Evolutionary conservation across 768 basidiomycete genomes (phyloP).

Genomic region (Mycena filopes): DNA sequence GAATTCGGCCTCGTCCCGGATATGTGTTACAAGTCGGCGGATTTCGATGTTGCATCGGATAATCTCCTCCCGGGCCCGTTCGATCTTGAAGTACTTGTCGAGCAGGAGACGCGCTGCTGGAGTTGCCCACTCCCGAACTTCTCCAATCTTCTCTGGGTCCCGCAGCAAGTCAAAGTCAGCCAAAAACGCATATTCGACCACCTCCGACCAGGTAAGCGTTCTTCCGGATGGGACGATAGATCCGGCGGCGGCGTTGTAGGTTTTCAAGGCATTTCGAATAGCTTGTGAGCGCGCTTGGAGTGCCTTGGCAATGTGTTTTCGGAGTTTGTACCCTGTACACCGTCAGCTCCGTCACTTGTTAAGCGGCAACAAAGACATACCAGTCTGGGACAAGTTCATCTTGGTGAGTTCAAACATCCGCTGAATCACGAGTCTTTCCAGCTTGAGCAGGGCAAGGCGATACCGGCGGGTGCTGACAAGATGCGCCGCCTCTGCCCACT

Average conservation of each 20-base stretch:
- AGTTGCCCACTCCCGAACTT: slow-evolving; percentile 22
- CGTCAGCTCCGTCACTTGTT: background rate
- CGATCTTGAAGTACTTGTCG: slow-evolving; percentile 33
- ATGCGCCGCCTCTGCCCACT: slow-evolving; percentile 27
- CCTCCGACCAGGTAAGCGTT: slow-evolving; percentile 33
- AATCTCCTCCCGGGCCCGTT: slow-evolving; percentile 39
- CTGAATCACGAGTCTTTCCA: slow-evolving; percentile 30
- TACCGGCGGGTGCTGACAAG: slow-evolving; percentile 19
- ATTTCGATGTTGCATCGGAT: slow-evolving; percentile 38
- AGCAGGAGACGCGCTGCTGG: slow-evolving; percentile 28
- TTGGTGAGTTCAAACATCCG: slow-evolving; percentile 36
- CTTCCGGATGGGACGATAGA: slow-evolving; percentile 19
- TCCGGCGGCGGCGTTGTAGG: slow-evolving; percentile 32
- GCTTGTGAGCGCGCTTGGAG: slow-evolving; percentile 35
- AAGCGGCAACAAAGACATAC: slow-evolving; percentile 17
- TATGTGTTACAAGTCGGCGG: slow-evolving; percentile 25
- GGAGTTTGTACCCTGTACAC: slow-evolving; percentile 34
- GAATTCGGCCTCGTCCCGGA: slow-evolving; percentile 26
- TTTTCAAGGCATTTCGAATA: slow-evolving; percentile 30
- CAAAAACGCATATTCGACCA: slow-evolving; percentile 39
- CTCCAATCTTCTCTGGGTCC: slow-evolving; percentile 12
- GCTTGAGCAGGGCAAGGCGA: slow-evolving; percentile 14
- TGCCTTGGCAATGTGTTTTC: slow-evolving; percentile 35
- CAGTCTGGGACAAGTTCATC: slow-evolving; percentile 34
- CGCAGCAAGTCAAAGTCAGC: slow-evolving; percentile 37